These are phyloP conservation scores for Hymenoscyphus albidus DNA, from an alignment of 2,329 filamentous ascomycete species.

Conservation along the genomic window DNA sequence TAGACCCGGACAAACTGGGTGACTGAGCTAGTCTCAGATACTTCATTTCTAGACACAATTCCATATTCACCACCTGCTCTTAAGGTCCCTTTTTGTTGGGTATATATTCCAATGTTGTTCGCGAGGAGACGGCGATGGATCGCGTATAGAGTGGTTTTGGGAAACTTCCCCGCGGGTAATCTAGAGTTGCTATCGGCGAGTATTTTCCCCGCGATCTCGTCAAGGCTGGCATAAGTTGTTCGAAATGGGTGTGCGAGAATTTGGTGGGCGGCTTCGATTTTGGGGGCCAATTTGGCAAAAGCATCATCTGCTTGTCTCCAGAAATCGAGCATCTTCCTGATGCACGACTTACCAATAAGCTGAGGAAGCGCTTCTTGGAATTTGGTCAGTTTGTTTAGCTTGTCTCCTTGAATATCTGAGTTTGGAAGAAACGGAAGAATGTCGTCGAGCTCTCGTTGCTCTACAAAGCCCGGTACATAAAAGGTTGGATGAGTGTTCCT, in stretches of 20 bases:
- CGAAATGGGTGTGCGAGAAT: conserved; percentile 42
- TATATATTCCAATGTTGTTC: conserved; percentile 59
- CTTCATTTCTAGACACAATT: conserved; percentile 54
- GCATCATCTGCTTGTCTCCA: conserved; percentile 42
- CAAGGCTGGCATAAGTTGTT: conserved; percentile 41
- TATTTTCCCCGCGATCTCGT: conserved; percentile 43
- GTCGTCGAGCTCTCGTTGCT: conserved; percentile 39
- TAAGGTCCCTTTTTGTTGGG: conserved; percentile 43
- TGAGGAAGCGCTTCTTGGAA: conserved; percentile 43
- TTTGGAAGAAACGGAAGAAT: conserved; percentile 44
- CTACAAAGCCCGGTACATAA: conserved; percentile 43
- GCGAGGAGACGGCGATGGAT: conserved; percentile 62
- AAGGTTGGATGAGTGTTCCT: conserved; percentile 38
- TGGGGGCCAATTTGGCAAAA: conserved; percentile 43
- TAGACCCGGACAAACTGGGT: conserved; percentile 51
- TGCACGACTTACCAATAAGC: conserved; percentile 42
- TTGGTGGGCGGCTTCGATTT: conserved; percentile 47
- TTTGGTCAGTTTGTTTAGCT: conserved; percentile 36
- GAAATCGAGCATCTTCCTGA: conserved; percentile 42
- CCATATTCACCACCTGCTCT: conserved; percentile 57
- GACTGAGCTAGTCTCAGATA: conserved; percentile 48
- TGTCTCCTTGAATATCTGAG: conserved; percentile 34
- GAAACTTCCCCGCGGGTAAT: conserved; percentile 37
- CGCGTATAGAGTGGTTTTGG: conserved; percentile 57
- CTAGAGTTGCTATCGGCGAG: conserved; percentile 30